Base-by-base conservation (phyloP, 2,329 filamentous ascomycete species). In the Cladosporium sp. region DNA sequence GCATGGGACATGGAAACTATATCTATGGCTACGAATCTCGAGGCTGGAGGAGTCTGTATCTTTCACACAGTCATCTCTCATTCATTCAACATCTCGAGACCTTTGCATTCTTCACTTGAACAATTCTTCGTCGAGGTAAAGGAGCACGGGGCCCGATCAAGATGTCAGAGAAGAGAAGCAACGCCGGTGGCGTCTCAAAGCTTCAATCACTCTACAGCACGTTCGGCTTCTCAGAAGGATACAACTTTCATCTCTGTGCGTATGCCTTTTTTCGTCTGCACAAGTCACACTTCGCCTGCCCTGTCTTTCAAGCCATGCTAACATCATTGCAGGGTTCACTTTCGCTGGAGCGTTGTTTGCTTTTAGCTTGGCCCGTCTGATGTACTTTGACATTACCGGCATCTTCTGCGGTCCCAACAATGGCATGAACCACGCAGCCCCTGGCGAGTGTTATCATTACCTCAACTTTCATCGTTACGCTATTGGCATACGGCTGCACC, bases 241-340 rank as follows among this genome's bases (percentile, higher is more conserved):
- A 81, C 69, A 83, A 80, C 61, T 80, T 83, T 55, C 55, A 68
- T 32, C 67, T 83, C 2, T 83, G 73, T 39, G 22, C 7, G n/a
- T 22, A 4, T 8, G 4, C 30, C 5, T n/a, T 22, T 36, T 33
- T 22, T 20, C 4, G 38, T 38, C n/a, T n/a, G n/a, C n/a, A n/a
- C n/a, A n/a, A n/a, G n/a, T n/a, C n/a, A n/a, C n/a, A n/a, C n/a
- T n/a, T n/a, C n/a, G n/a, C n/a, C 20, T 32, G 33, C 19, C 38
- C 33, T 46, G 15, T 36, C 20, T 7, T 18, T 19, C 22, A 16
- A 16, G 36, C n/a, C n/a, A n/a, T n/a, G n/a, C 35, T 25, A 19
- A 30, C 9, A 11, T 15, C 7, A 19, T 11, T 7, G 7, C n/a
- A 47, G 43, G 43, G 51, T 58, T 59, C 50, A 52, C 56, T 39